Percentiles rank a stretch among this genome's conserved stretches.
phyloP scores from a whole-genome alignment of 2,329 filamentous ascomycete genomes.

The Epicoccum sorghinum region DNA sequence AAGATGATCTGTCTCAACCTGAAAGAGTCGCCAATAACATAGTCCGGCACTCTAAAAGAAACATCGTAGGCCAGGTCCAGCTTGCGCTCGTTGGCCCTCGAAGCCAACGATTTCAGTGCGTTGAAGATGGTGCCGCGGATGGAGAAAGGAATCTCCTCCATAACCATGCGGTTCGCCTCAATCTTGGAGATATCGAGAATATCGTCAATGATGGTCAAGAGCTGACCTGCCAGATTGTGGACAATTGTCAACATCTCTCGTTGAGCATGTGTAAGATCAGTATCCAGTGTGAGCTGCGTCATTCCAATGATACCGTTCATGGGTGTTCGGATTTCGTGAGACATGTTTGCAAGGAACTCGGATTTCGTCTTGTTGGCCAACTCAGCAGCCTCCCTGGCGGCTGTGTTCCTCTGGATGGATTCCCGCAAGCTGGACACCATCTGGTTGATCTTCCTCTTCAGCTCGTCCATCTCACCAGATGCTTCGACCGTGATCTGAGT shows the following conservation, averaged over 20 bases:
- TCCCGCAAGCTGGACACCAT: slow-evolving; percentile 97
- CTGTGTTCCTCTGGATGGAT: slow-evolving; percentile 95
- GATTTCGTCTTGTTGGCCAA: slow-evolving; percentile 98
- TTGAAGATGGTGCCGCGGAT: slow-evolving; percentile 95
- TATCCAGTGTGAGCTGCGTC: slow-evolving; percentile 95
- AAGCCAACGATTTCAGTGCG: slow-evolving; percentile 93
- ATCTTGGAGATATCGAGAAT: slow-evolving; percentile 75
- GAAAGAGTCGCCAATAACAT: slow-evolving; percentile 96
- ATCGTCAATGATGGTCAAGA: slow-evolving; percentile 94
- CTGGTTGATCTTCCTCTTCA: slow-evolving; percentile 99
- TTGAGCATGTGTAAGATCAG: slow-evolving; percentile 89
- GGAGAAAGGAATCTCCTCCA: slow-evolving; percentile 97
- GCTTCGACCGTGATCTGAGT: slow-evolving; percentile 96
- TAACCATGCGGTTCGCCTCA: slow-evolving; percentile 96
- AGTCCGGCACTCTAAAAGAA: slow-evolving; percentile 90
- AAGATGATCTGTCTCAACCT: slow-evolving; percentile 94
- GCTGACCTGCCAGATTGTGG: slow-evolving; percentile 92
- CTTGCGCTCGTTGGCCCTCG: slow-evolving; percentile 95
- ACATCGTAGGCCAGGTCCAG: slow-evolving; percentile 92
- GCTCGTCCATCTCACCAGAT: slow-evolving; percentile 97
- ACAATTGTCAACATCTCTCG: slow-evolving; percentile 99
- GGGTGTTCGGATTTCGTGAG: slow-evolving; percentile 94
- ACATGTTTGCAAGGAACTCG: slow-evolving; percentile 98
- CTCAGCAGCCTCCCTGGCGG: slow-evolving; percentile 93
- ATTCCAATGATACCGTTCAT: slow-evolving; percentile 99